Evolutionary conservation across 805 yeast species (phyloP), one percentile per base, ranked within the genome.

Genomic region (Zygosaccharomyces bailii): DNA sequence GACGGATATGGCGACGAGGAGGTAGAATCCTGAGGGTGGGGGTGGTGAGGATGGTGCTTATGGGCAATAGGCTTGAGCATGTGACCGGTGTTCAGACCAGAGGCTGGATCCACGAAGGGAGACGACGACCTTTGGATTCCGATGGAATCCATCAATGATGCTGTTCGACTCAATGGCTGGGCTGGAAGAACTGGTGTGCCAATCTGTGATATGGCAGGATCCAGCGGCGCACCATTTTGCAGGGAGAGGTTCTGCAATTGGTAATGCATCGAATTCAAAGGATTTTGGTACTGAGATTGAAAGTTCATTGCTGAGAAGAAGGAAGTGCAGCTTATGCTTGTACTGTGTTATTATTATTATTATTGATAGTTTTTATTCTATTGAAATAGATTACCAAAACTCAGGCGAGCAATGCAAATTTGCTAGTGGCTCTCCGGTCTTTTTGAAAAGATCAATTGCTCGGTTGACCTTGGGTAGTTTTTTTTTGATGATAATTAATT

Each of bases 71-170:
- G 20, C 11, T 37, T 37, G 23, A 37, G 23, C 32, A 37, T 14
- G 40, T 37, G 40, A 37, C 40, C 40, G 10, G 29, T 11, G 6
- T 31, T 36, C 11, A 32, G 8, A 1, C 33, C 40, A 14, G 23
- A 31, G 13, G 34, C 29, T 6, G 39, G 45, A 24, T 36, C 37
- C n/a, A 47, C 42, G 32, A 55, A 57, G 2, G 63, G 61, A 9
- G 65, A 59, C 4, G 51, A 37, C 10, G 58, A 20, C 24, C 61
- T 36, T 31, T 57, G 61, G 21, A 53, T 50, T n/a, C 62, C 61
- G 3, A 61, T 35, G 2, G 56, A 48, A 39, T 60, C 63, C 48
- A 58, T 42, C 33, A 62, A 33, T 2, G 63, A 59, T 35, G 49
- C 35, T 2, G 60, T 44, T 36, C 61, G 55, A 19, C 48, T 35